These are phyloP conservation scores for Podila minutissima DNA, from an alignment of 192 early-diverging fungal genomes.

Conservation along the genomic window DNA sequence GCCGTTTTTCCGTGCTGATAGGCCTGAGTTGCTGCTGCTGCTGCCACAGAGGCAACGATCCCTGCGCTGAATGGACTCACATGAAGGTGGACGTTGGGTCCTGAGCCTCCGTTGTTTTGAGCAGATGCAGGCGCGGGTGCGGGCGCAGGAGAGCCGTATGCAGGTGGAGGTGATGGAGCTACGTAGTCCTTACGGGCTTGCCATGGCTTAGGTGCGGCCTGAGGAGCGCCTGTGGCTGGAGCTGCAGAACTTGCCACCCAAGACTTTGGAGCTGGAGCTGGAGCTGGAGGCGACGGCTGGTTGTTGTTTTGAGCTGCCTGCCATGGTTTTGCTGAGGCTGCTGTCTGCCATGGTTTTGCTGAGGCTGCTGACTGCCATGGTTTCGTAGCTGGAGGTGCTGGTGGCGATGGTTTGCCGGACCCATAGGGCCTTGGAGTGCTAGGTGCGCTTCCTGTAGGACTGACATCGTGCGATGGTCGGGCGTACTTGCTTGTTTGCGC, in stretches of 20 bases:
- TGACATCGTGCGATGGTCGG: conserved; percentile 16
- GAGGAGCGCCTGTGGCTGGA: not conserved
- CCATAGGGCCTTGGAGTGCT: conserved; percentile 18
- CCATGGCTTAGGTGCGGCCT: not conserved
- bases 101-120: not conserved
- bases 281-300: conserved; percentile 9
- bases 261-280: conserved; percentile 19
- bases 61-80: conserved; percentile 45
- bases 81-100: conserved; percentile 43
- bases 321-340: conserved; percentile 22
- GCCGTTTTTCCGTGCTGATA: conserved; percentile 11
- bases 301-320: conserved; percentile 28
- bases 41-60: conserved; percentile 31
- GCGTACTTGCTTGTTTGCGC: conserved; percentile 39
- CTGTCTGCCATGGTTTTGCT: conserved; percentile 25
- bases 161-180: conserved; percentile 34
- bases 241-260: conserved; percentile 14
- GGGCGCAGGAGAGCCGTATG: conserved; percentile 23
- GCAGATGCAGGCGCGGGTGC: conserved; percentile 17
- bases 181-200: not conserved
- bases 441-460: conserved; percentile 18
- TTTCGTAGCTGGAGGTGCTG: conserved; percentile 30
- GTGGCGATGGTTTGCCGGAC: conserved; percentile 15
- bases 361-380: conserved; percentile 34
- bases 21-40: conserved; percentile 24